Base-by-base conservation (phyloP, 768 basidiomycete genomes). In the Austroboletus festivus region DNA sequence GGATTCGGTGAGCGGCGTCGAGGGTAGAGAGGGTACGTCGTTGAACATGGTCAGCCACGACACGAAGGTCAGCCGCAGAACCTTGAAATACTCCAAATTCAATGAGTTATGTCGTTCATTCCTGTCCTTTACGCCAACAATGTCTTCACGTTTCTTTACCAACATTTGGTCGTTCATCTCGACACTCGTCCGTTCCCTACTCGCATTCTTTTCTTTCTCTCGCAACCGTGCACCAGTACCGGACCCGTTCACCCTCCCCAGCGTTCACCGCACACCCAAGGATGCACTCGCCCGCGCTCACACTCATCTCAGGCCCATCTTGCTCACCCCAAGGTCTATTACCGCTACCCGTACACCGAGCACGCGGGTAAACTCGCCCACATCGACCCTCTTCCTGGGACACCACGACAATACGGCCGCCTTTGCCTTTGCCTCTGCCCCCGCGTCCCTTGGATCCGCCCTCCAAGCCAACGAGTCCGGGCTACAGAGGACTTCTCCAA, bases 1-100 rank as follows among this genome's bases (percentile, higher is more conserved):
- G 0, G 90, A 89, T 10, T 78, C 73, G 5, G 71, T 74, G 26
- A 90, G 73, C 0, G 86, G 79, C 0, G 65, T 70, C 2, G 79
- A 79, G 10, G 80, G 77, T 2, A 80, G 76, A 5, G 87, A 88
- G 6, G 83, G 81, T 13, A 83, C 59, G 23, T 51, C 48, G n/a
- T n/a, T n/a, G n/a, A 12, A 28, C 41, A 48, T 33, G 15, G 37
- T 43, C 38, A 47, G 38, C 44, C 43, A 24, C 40, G 39, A 20
- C 34, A 24, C 40, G 39, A 20, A 28, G 18, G 51, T 53, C 52
- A 53, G 50, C 51, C 49, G 55, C 41, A 5, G 26, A 26, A 7
- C 19, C 2, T 51, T 47, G 42, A 53, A 47, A 59, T 54, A 46
- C 15, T 12, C 12, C 28, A 28, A 28, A 12, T 6, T 28, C 7